Evolutionary conservation across 2,329 filamentous ascomycete species (phyloP).

Genomic region (Rhinocladiella similis): DNA sequence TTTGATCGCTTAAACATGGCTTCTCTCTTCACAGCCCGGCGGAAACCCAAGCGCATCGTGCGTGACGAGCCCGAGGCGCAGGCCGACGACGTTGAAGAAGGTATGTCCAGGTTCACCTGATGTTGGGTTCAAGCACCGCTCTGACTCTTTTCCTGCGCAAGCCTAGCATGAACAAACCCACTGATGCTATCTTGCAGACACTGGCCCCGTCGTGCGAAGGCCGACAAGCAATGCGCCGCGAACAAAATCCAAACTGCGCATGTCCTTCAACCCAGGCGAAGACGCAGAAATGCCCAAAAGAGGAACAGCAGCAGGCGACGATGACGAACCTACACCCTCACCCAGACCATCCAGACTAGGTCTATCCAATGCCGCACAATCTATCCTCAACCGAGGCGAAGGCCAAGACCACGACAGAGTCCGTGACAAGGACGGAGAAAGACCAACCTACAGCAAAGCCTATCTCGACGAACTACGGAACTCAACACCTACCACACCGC

Average conservation of each 20-base stretch:
- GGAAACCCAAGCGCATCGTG: conserved; percentile 56
- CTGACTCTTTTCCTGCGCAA: conserved; percentile 10
- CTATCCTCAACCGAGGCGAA: conserved; percentile 3
- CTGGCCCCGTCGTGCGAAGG: conserved; percentile 53
- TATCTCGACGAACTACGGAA: conserved; percentile 82
- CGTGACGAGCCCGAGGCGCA: conserved; percentile 69
- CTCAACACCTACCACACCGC: conserved; percentile 81
- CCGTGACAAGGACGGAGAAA: conserved; percentile 22
- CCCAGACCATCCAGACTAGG: conserved; percentile 18
- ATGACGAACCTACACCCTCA: background rate
- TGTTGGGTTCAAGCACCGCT: background rate
- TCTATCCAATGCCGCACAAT: conserved; percentile 13
- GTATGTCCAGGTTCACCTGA: conserved; percentile 37
- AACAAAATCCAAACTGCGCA: conserved; percentile 72
- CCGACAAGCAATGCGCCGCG: conserved; percentile 54
- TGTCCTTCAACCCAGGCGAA: conserved; percentile 72
- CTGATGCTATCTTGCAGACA: conserved; percentile 40
- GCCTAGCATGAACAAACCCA: conserved; percentile 17
- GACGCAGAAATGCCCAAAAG: conserved; percentile 48
- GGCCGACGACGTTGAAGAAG: conserved; percentile 58
- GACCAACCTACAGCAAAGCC: conserved; percentile 81
- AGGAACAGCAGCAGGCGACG: background rate
- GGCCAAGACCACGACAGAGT: conserved; percentile 11
- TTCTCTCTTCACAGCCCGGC: conserved; percentile 55
- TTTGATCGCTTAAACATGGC: conserved; percentile 47